Evolutionary conservation across 169 alveolate genomes (phyloP).

Genomic region (Cryptosporidium baileyi): DNA sequence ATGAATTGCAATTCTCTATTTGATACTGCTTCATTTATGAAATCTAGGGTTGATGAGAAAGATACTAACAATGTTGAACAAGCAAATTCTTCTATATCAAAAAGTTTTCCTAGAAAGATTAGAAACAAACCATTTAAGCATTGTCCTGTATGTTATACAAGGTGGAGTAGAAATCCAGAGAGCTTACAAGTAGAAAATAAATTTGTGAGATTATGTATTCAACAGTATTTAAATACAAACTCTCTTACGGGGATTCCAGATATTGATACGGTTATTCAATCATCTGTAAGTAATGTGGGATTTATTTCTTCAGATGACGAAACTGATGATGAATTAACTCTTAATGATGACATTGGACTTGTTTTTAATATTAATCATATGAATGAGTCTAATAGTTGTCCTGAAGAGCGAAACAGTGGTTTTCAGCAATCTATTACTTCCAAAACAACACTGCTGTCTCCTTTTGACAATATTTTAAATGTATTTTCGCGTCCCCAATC

Average conservation of each 20-base stretch:
- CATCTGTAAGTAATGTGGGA: slow-evolving; percentile 59
- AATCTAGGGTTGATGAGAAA: neutral
- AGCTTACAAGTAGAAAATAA: slow-evolving; percentile 44
- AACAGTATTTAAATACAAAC: neutral
- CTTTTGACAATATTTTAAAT: neutral
- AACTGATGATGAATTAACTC: slow-evolving; percentile 23
- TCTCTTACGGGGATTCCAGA: slow-evolving; percentile 27
- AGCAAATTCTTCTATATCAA: neutral
- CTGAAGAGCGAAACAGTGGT: neutral
- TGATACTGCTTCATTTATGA: neutral
- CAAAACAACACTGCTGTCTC: neutral
- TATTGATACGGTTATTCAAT: slow-evolving; percentile 27
- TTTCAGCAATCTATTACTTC: neutral
- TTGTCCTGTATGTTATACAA: slow-evolving; percentile 53
- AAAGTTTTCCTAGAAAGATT: neutral
- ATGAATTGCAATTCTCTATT: neutral
- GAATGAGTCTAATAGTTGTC: neutral
- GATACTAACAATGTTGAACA: neutral
- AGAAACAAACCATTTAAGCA: slow-evolving; percentile 47
- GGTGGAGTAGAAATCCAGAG: slow-evolving; percentile 65
- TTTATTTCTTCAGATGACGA: slow-evolving; percentile 66
- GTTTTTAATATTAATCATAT: neutral
- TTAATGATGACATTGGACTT: neutral
- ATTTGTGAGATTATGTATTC: slow-evolving; percentile 24
- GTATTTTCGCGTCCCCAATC: slow-evolving; percentile 25